phyloP scores from a whole-genome alignment of 2,329 filamentous ascomycete genomes.

The Pseudogymnoascus sp. region DNA sequence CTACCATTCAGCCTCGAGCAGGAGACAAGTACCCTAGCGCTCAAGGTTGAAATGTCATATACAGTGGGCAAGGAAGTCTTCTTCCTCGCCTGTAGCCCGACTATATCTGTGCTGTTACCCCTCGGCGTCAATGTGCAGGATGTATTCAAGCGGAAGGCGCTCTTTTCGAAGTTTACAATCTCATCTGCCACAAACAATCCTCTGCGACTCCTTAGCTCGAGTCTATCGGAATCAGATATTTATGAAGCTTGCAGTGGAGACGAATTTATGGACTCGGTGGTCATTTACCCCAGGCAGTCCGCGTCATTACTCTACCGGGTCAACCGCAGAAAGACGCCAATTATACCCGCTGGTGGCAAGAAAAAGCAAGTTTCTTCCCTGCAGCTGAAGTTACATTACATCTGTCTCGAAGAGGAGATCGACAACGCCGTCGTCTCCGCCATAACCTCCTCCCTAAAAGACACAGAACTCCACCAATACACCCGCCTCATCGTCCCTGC shows the following conservation, averaged over 20 bases:
- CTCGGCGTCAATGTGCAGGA: constrained; percentile 96
- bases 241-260: constrained; percentile 57
- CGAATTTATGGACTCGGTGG: constrained; percentile 42
- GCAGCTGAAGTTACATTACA: constrained; percentile 66
- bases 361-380: constrained; percentile 36
- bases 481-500: constrained; percentile 37
- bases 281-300: constrained; percentile 74
- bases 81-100: constrained; percentile 51
- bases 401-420: constrained; percentile 67
- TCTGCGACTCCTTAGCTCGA: constrained; percentile 61
- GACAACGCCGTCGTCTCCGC: constrained; percentile 39
- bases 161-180: constrained; percentile 88
- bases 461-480: constrained; percentile 37
- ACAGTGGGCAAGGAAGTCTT: constrained; percentile 58
- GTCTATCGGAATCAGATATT: constrained; percentile 59
- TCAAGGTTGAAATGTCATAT: constrained; percentile 71
- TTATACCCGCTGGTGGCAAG: constrained; percentile 11
- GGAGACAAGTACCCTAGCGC: constrained; percentile 58
- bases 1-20: constrained; percentile 81
- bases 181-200: constrained; percentile 71
- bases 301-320: constrained; percentile 76
- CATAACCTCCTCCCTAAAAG: constrained; percentile 33
- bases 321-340: constrained; percentile 39
- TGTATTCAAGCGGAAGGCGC: constrained; percentile 71
- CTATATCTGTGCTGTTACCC: constrained; percentile 65